Evolutionary conservation across 2,329 filamentous ascomycete species (phyloP).

Genomic region (Epichloe hybrida): DNA sequence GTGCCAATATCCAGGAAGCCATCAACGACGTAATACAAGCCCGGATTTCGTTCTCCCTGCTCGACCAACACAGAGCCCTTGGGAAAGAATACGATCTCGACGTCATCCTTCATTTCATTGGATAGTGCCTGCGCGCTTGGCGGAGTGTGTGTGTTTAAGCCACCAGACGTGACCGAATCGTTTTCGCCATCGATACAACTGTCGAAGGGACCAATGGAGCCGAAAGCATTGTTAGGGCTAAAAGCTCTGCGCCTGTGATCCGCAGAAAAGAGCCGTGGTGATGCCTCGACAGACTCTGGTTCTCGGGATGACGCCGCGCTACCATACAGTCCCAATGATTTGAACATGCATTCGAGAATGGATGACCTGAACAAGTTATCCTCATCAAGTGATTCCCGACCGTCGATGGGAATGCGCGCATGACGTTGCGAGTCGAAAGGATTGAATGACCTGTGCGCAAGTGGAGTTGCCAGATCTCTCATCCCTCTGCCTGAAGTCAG

Average conservation of each 20-base stretch:
- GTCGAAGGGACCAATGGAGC: slow-evolving; percentile 78
- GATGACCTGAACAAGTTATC: slow-evolving; percentile 80
- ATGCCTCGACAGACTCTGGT: slow-evolving; percentile 66
- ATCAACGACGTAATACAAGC: slow-evolving; percentile 93
- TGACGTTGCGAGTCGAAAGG: slow-evolving; percentile 42
- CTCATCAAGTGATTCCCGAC: slow-evolving; percentile 74
- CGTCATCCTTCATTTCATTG: slow-evolving; percentile 76
- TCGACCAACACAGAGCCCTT: slow-evolving; percentile 90
- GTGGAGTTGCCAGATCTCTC: slow-evolving; percentile 28
- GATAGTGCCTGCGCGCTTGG: slow-evolving; percentile 53
- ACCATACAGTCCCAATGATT: slow-evolving; percentile 71
- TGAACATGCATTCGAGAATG: slow-evolving; percentile 91
- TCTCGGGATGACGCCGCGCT: slow-evolving; percentile 52
- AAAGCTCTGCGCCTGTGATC: slow-evolving; percentile 67
- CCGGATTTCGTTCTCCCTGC: slow-evolving; percentile 92
- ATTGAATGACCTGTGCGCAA: slow-evolving; percentile 38
- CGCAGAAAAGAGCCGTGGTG: slow-evolving; percentile 70
- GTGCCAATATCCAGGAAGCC: slow-evolving; percentile 91
- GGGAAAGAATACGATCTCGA: slow-evolving; percentile 95
- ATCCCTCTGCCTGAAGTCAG: slow-evolving; percentile 7
- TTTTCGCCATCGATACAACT: slow-evolving; percentile 63
- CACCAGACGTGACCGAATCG: slow-evolving; percentile 68
- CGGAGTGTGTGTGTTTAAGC: slow-evolving; percentile 44
- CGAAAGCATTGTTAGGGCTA: slow-evolving; percentile 61
- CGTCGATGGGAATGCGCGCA: slow-evolving; percentile 41